Base-by-base conservation (phyloP, 345 rosid species). In the Murraya koenigii region DNA sequence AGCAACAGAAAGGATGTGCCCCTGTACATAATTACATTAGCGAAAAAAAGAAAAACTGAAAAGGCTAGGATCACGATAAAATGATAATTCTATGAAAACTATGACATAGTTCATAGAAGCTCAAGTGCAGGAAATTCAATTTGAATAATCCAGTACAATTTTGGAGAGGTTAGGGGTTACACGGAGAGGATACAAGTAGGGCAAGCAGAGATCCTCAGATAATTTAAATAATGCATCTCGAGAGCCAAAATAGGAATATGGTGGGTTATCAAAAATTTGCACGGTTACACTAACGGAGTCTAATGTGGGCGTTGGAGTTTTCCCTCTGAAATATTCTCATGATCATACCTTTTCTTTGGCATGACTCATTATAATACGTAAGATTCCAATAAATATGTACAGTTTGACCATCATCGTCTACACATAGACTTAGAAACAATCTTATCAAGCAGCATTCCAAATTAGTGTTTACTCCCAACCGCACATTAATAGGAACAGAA, bases 1-100 rank as follows among this genome's bases (percentile, higher is more conserved):
- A 19, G 97, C 94, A 84, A 85, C 30, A 66, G 98, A 89, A 85
- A 95, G 94, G 81, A 95, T 93, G 75, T 85, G 88, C 7, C 95
- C 98, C 96, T 93, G 88, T 71, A 78, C 65, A 69, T 75, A 11
- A 85, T 64, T 47, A 66, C 52, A 81, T 64, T 64, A 70, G 82
- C 35, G 41, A 63, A 71, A 76, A 76, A 58, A 28, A 58, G 61
- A 25, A 26, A 66, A 59, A 22, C 5, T 20, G 41, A 30, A 44
- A 14, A 47, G n/a, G 15, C 23, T 23, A 20, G 11, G 69, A 44
- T 20, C 5, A 19, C 5, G 32, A 30, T 19, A 52, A 17, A 20
- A 70, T 13, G 15, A 47, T 49, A 69, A 28, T 39, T 28, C 30
- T 49, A 19, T 19, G 60, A 36, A 59, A 33, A 38, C 23, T 25